Base-by-base conservation (phyloP, 1,139 yeast genomes). In the Yamadazyma atmosphaerica region DNA sequence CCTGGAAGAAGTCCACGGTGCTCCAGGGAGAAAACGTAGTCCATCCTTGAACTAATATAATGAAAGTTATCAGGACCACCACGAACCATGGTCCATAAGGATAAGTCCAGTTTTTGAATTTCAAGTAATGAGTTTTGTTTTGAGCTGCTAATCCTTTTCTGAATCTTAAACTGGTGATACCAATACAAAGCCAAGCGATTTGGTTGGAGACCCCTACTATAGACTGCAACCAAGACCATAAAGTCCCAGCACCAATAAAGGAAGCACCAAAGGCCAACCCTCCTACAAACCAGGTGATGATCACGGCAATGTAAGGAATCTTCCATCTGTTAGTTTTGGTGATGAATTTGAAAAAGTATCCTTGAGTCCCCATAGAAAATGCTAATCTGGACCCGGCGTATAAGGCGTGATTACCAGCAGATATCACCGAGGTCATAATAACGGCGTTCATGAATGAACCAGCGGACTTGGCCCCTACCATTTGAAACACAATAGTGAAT, bases 401-500 rank as follows among this genome's bases (percentile, higher is more conserved):
- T 31, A 69, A 56, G 1, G 74, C 74, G 49, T 69, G 74, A 46
- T 69, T 69, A 32, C 74, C 72, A 11, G 74, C 74, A n/a, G 74
- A 68, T n/a, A 68, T 51, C 21, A 68, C 65, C 3, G 74, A 68
- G 3, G 73, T 67, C 55, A 68, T 47, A 32, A 69, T 66, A 16
- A 68, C 74, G 1, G 72, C 72, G 50, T 68, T 68, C 73, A 69
- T 68, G 47, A 65, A 69, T 28, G 68, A 59, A 18, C 72, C 74
- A 19, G 61, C 72, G 23, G 64, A 72, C 43, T 63, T 67, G n/a
- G 73, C 69, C 24, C 74, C 74, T 14, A 59, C 70, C 67, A 73
- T 63, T 55, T 75, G 80, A 60, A 79, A 79, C 4, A 77, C 83
- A 46, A 81, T 67, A 4, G 86, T 80, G 58, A 81, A 81, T 2